phyloP scores from a whole-genome alignment of 306 rosid genomes.

The Styphnolobium japonicum region DNA sequence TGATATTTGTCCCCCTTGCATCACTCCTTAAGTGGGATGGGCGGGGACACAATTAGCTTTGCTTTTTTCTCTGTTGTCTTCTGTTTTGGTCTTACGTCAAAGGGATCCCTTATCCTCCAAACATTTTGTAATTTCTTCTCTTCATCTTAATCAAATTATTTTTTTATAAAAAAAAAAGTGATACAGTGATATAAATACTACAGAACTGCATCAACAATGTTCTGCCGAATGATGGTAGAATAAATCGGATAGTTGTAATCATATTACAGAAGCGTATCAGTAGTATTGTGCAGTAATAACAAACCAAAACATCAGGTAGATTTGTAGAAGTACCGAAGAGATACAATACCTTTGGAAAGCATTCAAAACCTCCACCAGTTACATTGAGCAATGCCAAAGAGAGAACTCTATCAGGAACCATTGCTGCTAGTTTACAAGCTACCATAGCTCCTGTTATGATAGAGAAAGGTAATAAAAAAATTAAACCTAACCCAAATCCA shows the following conservation, averaged over 20 bases:
- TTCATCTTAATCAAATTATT: too few species aligned
- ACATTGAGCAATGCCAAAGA: constrained; percentile 92
- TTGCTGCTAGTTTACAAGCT: constrained; percentile 86
- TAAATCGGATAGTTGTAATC: neutral
- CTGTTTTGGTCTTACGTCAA: too few species aligned
- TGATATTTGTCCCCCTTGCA: neutral
- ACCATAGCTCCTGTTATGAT: constrained; percentile 79
- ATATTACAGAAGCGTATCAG: neutral
- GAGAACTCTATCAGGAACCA: constrained; percentile 74
- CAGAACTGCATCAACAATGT: neutral
- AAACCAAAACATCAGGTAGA: neutral
- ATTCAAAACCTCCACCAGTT: constrained; percentile 88
- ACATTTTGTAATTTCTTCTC: too few species aligned
- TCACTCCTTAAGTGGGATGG: neutral
- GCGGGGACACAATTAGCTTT: too few species aligned
- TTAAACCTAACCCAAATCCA: neutral
- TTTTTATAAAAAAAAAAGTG: too few species aligned
- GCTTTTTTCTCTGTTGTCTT: too few species aligned
- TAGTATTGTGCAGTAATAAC: neutral
- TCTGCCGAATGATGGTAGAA: too few species aligned
- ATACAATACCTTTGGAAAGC: constrained; percentile 79
- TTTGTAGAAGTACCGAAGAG: neutral
- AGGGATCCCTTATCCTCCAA: too few species aligned
- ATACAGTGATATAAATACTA: neutral
- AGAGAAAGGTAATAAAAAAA: neutral